Base-by-base conservation (phyloP, 257 asterid genomes). In the Fraxinus excelsior region DNA sequence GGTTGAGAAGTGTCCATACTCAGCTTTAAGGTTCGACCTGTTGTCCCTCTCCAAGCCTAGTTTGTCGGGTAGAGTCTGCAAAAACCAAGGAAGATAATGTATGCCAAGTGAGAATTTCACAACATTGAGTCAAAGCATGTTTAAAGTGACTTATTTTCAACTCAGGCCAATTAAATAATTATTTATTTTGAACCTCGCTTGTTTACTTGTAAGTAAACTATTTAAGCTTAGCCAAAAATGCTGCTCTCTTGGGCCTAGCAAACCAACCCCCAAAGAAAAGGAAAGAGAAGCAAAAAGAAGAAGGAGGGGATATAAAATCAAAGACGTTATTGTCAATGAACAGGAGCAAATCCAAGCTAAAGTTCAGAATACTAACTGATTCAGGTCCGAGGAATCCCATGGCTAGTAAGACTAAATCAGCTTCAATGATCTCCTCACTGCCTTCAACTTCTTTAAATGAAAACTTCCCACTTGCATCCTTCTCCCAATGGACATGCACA, bases 301-400 rank as follows among this genome's bases (percentile, higher is more conserved):
- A 73, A 9, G 23, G 56, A n/a, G 53, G 16, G n/a, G 21, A 46
- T 14, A 16, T 46, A 46, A 40, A 37, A 74, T 14, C 34, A 67
- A 31, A 9, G 51, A 80, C 84, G 49, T 2, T 5, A 13, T n/a
- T 16, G 70, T 51, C 25, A 64, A 51, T 16, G 38, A 34, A 70
- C 31, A 34, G 35, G 25, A 49, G 25, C 3, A 78, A 31, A 53
- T 19, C 16, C 49, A 75, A 13, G 88, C 88, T 72, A 16, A 14
- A 46, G n/a, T 25, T 65, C 13, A 26, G 60, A 74, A 38, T 53
- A 85, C 93, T 87, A 78, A 96, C 99, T 91, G 93, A 84, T 82
- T 96, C 98, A 29, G 99, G 99, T 34, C 99, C 98, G 76, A 96
- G 97, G 91, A 96, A 96, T 2, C 99, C 99, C 99, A 96, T 93